These are phyloP conservation scores for Platismatia glauca DNA, from an alignment of 495 filamentous ascomycete genomes.

Conservation along the genomic window DNA sequence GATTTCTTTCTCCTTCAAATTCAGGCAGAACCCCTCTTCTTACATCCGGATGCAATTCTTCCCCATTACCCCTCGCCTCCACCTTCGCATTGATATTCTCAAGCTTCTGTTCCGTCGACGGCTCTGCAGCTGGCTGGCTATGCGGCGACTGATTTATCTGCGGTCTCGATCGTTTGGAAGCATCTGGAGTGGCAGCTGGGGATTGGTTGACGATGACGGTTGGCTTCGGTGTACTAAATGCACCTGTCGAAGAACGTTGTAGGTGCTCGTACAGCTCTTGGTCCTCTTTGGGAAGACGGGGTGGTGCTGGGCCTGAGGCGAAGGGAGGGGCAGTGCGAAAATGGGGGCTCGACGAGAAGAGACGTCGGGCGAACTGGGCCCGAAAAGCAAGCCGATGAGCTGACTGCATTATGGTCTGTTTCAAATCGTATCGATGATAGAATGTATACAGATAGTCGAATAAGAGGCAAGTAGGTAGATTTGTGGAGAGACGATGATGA, in stretches of 20 bases:
- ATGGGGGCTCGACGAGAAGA: slow-evolving; percentile 25
- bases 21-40: slow-evolving; percentile 71
- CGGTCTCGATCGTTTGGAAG: slow-evolving; percentile 9
- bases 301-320: slow-evolving; percentile 57
- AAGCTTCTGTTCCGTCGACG: slow-evolving; percentile 20
- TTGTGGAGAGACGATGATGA: neutral
- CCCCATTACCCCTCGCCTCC: slow-evolving; percentile 44
- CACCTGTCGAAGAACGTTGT: slow-evolving; percentile 61
- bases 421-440: neutral
- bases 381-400: slow-evolving; percentile 18
- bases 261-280: slow-evolving; percentile 90
- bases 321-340: slow-evolving; percentile 32
- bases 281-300: slow-evolving; percentile 74
- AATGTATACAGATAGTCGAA: neutral
- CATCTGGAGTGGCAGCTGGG: slow-evolving; percentile 26
- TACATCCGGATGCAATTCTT: slow-evolving; percentile 62
- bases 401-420: slow-evolving; percentile 11
- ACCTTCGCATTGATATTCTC: slow-evolving; percentile 31
- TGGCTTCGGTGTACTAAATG: slow-evolving; percentile 56
- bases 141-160: slow-evolving; percentile 33
- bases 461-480: neutral
- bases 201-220: slow-evolving; percentile 38
- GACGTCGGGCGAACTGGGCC: slow-evolving; percentile 19
- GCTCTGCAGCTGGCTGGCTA: slow-evolving; percentile 12
- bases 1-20: slow-evolving; percentile 89